Conservation (phyloP, 2,329 filamentous ascomycete genomes). For the Ceratocystis lukuohia region DNA sequence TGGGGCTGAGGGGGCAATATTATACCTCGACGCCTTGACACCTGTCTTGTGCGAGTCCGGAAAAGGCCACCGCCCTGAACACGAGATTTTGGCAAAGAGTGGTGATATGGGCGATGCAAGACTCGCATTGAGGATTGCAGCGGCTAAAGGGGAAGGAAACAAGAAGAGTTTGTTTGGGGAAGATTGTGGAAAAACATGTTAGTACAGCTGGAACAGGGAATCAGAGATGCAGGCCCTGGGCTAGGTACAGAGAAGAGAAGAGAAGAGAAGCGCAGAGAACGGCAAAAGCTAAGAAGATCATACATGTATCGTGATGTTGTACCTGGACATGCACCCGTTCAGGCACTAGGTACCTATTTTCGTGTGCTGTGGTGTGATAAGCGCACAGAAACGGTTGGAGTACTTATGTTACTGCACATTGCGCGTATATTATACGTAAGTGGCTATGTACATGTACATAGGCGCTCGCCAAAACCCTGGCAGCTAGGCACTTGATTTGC, state of each 20-base stretch:
- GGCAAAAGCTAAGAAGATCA: neutral
- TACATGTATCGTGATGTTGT: neutral
- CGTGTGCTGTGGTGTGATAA: too few species aligned
- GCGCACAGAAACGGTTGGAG: neutral
- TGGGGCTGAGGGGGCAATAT: neutral
- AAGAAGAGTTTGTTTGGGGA: neutral
- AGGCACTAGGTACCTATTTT: neutral
- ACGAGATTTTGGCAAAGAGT: neutral
- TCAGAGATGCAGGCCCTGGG: neutral
- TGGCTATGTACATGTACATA: neutral
- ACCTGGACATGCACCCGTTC: too few species aligned
- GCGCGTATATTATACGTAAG: neutral
- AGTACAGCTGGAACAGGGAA: neutral
- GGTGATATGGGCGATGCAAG: neutral
- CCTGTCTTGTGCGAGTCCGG: neutral
- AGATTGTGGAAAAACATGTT: neutral
- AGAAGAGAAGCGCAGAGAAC: neutral
- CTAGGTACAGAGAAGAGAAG: neutral
- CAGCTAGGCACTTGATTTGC: neutral
- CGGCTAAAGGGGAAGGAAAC: neutral
- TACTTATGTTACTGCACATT: neutral
- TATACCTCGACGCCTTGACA: neutral
- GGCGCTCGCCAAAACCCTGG: neutral
- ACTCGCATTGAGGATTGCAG: neutral
- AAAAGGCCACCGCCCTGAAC: neutral